Percentiles rank a stretch among this genome's conserved stretches.
Evolutionary conservation across 148 eudicot genomes (phyloP).

Genomic region (Camellia japonica): DNA sequence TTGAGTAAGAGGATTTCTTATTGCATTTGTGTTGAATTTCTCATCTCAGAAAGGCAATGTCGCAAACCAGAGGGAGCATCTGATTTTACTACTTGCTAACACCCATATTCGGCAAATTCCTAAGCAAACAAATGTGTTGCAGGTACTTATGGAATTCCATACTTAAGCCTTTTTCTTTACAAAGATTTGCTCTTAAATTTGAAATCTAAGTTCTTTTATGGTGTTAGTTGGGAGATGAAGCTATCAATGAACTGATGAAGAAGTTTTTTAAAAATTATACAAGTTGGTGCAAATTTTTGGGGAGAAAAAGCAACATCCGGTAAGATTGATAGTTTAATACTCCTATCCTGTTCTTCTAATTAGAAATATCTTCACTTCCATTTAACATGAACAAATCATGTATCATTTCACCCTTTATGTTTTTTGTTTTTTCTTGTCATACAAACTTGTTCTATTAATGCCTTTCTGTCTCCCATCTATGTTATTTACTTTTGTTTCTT

Average conservation of each 20-base stretch:
- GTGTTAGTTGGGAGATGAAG: conserved; percentile 62
- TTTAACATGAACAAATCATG: neutral
- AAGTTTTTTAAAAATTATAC: conserved; percentile 93
- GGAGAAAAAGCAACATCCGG: conserved; percentile 81
- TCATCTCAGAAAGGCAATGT: conserved; percentile 76
- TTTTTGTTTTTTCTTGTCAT: neutral
- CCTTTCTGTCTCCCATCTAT: neutral
- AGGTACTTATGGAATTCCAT: conserved; percentile 43
- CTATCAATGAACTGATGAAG: conserved; percentile 81
- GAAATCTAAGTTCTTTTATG: conserved; percentile 4
- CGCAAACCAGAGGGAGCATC: conserved; percentile 91
- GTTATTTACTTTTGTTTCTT: neutral
- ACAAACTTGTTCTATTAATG: neutral
- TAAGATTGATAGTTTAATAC: conserved; percentile 24
- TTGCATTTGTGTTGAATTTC: conserved; percentile 12
- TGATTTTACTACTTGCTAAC: conserved; percentile 85
- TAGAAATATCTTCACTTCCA: neutral
- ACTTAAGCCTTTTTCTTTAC: neutral
- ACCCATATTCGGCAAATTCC: conserved; percentile 59
- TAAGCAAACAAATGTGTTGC: conserved; percentile 48
- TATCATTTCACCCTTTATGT: neutral
- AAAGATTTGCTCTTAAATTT: neutral
- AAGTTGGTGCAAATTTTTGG: conserved; percentile 92
- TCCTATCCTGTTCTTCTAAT: neutral
- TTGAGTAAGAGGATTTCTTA: neutral